A percentile compares a stretch with the other conserved stretches of the same genome.
These are phyloP conservation scores for Tillandsia leiboldiana DNA, from an alignment of 176 grass and related monocot genomes.

Conservation along the genomic window DNA sequence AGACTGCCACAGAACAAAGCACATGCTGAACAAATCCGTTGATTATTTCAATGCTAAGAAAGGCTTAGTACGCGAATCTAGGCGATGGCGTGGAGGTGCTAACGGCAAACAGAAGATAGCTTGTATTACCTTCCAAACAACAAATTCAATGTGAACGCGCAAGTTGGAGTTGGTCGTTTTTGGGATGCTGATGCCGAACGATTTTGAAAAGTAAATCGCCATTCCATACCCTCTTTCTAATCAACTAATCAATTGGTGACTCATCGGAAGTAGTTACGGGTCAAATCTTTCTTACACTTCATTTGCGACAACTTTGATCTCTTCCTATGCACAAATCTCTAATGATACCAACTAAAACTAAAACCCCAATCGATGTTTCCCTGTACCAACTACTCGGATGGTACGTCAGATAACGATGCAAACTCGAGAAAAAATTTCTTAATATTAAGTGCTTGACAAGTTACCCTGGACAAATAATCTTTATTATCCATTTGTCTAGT, in stretches of 20 bases:
- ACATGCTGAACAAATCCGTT: background rate
- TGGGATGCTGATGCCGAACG: conserved; percentile 28
- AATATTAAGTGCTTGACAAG: conserved; percentile 57
- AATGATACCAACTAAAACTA: conserved; percentile 34
- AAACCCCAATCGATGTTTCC: conserved; percentile 26
- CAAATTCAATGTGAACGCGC: conserved; percentile 52
- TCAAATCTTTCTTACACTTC: conserved; percentile 33
- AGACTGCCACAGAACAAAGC: background rate
- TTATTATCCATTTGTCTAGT: conserved; percentile 18
- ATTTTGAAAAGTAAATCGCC: conserved; percentile 34
- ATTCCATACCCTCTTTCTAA: conserved; percentile 1
- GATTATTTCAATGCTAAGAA: background rate
- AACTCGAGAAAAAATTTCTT: conserved; percentile 35
- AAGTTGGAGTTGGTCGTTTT: conserved; percentile 38
- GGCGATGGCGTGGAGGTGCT: conserved; percentile 25
- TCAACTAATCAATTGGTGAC: conserved; percentile 20
- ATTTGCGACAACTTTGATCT: conserved; percentile 29
- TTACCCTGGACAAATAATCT: conserved; percentile 18
- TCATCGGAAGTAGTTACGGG: conserved; percentile 40
- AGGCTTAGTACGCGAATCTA: conserved; percentile 22
- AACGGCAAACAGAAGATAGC: conserved; percentile 32
- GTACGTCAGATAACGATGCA: conserved; percentile 31
- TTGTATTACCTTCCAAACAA: conserved; percentile 63
- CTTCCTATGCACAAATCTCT: conserved; percentile 22
- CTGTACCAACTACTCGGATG: conserved; percentile 7